Base-by-base conservation (phyloP, 208 protist genomes). In the Vickermania spadyakhi region DNA sequence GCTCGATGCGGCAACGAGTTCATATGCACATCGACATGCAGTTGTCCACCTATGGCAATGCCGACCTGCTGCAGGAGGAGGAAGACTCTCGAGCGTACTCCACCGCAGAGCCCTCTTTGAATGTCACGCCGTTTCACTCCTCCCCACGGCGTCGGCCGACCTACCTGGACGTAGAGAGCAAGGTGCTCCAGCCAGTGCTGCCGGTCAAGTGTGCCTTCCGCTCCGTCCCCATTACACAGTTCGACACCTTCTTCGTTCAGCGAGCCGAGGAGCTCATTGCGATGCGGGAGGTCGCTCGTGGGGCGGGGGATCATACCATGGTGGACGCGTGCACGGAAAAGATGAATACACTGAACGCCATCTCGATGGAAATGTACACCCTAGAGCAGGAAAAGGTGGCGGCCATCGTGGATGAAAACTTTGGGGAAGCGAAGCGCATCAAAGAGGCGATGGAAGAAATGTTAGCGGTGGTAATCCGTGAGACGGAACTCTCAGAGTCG, bases 341-440 rank as follows among this genome's bases (percentile, higher is more conserved):
- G 57, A 71, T 96, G 26, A 74, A 80, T 7, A 30, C 72, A 13
- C 72, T 95, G 63, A 91, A 93, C 52, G 41, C 56, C 2, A 45
- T 56, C 14, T 79, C 85, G 0, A 74, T 70, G 65, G 57, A 73
- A 21, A 80, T 96, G n/a, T 91, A 93, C 60, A 70, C 90, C 36
- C 61, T 93, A 1, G 84, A 93, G 67, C 81, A 90, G 41, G 73
- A 87, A 18, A 96, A 96, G 73, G 83, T 94, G 29, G 76, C 90
- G 45, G 83, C 87, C n/a, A 93, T 96, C 52, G 84, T 92, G 54
- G 77, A 91, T 28, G 87, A 96, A 53, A 73, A 94, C 59, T 96
- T 94, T 78, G 88, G 86, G 13, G 62, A 68, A 5, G 91, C 91
- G 13, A 78, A 93, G 60, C 41, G 77, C 45, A 60, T 75, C 3